Percentiles rank a stretch among this genome's conserved stretches.
These are phyloP conservation scores for Linnemannia exigua DNA, from an alignment of 192 early-diverging fungal genomes.

Conservation along the genomic window DNA sequence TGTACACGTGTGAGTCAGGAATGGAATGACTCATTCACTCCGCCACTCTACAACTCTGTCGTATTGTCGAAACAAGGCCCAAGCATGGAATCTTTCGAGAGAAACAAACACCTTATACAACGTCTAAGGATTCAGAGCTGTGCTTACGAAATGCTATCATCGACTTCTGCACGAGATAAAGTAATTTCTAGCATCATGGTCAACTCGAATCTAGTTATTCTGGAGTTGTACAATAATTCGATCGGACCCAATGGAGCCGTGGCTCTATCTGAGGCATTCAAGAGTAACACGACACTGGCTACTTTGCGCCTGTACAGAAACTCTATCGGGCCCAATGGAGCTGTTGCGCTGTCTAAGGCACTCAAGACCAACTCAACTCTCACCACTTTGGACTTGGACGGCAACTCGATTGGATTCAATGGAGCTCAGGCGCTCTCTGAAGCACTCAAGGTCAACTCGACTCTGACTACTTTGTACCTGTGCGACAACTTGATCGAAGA, in stretches of 20 bases:
- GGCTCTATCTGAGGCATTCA: background rate
- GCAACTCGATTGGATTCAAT: background rate
- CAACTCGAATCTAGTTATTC: background rate
- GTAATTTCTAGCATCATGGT: background rate
- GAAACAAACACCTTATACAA: constrained; percentile 10
- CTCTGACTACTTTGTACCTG: background rate
- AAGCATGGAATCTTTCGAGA: constrained; percentile 12
- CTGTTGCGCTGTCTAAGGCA: background rate
- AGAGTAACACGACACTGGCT: no score
- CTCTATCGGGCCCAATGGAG: background rate
- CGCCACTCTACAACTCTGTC: constrained; percentile 2
- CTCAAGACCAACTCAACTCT: constrained; percentile 3
- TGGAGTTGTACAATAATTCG: background rate
- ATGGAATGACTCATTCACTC: background rate
- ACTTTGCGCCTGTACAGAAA: no score
- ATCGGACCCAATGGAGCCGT: background rate
- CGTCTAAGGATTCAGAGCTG: background rate
- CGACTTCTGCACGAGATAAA: background rate
- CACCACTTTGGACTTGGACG: no score
- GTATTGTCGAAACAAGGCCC: no score
- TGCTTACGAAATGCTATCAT: background rate
- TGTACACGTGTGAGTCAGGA: constrained; percentile 14
- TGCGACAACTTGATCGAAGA: no score
- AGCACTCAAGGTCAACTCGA: background rate
- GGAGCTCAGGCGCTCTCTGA: background rate